Conservation (phyloP, 2,329 filamentous ascomycete genomes). For the Aspergillus bombycis region DNA sequence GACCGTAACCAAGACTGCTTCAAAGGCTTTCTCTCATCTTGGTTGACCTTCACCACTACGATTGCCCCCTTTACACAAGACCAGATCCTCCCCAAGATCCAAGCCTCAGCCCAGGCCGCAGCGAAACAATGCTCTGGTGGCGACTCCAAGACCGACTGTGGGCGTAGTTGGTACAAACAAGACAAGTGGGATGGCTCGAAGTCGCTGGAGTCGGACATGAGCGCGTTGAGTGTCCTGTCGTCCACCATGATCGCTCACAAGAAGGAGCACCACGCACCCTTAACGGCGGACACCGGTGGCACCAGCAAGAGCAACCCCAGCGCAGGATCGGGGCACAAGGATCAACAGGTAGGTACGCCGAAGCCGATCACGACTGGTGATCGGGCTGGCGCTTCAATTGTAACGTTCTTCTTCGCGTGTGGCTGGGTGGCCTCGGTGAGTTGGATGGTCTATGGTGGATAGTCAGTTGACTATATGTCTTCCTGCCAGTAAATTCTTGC, state of each 20-base stretch:
- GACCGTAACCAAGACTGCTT: slow-evolving; percentile 73
- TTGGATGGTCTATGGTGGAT: slow-evolving; percentile 35
- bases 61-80: slow-evolving; percentile 62
- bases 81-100: slow-evolving; percentile 61
- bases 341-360: slow-evolving; percentile 10
- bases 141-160: slow-evolving; percentile 61
- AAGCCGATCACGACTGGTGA: slow-evolving; percentile 37
- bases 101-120: slow-evolving; percentile 62
- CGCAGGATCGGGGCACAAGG: slow-evolving; percentile 37
- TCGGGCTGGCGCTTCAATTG: slow-evolving; percentile 39
- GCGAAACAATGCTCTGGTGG: slow-evolving; percentile 65
- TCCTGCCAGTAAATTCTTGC: neutral
- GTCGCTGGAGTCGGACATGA: slow-evolving; percentile 48
- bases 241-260: slow-evolving; percentile 33
- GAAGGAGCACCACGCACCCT: slow-evolving; percentile 37
- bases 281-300: slow-evolving; percentile 58
- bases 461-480: neutral
- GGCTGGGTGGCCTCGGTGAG: slow-evolving; percentile 32
- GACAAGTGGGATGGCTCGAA: slow-evolving; percentile 39
- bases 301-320: slow-evolving; percentile 55
- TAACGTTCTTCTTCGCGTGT: slow-evolving; percentile 36
- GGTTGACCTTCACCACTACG: slow-evolving; percentile 65
- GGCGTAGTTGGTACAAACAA: slow-evolving; percentile 44
- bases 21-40: slow-evolving; percentile 72
- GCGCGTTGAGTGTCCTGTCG: slow-evolving; percentile 41